Evolutionary conservation across 2,329 filamentous ascomycete genomes (phyloP).

Genomic region (Claviceps sp.): DNA sequence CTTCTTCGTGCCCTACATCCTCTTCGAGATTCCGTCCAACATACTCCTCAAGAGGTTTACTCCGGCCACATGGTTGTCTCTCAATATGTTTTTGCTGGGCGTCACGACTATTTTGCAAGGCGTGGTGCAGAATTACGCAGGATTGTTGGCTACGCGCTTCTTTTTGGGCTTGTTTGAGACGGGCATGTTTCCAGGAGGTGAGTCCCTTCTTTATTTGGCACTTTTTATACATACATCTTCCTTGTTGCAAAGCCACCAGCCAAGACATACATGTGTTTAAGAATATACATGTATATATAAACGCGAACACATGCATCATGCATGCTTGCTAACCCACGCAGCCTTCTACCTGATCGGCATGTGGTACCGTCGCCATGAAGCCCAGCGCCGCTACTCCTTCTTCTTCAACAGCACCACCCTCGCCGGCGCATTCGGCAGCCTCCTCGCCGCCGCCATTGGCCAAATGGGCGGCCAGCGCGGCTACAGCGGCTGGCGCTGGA

Average conservation of each 20-base stretch:
- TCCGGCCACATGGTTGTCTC: slow-evolving; percentile 58
- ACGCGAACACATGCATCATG: background rate
- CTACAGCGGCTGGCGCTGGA: slow-evolving; percentile 53
- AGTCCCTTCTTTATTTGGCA: background rate
- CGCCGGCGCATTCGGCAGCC: slow-evolving; percentile 72
- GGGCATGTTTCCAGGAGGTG: slow-evolving; percentile 49
- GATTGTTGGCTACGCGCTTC: slow-evolving; percentile 68
- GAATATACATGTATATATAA: background rate
- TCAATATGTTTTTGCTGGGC: slow-evolving; percentile 78
- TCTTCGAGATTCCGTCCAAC: slow-evolving; percentile 55
- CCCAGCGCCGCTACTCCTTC: slow-evolving; percentile 83
- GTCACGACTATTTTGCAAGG: slow-evolving; percentile 65
- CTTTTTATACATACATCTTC: background rate
- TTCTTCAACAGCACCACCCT: slow-evolving; percentile 79
- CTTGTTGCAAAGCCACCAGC: background rate
- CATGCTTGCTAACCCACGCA: background rate
- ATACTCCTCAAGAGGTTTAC: slow-evolving; percentile 51
- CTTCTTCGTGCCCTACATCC: slow-evolving; percentile 68
- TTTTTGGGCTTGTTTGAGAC: slow-evolving; percentile 70
- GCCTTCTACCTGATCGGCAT: slow-evolving; percentile 63
- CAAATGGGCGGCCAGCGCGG: slow-evolving; percentile 51
- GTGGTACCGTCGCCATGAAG: slow-evolving; percentile 82
- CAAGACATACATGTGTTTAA: background rate
- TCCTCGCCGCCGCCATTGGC: slow-evolving; percentile 77
- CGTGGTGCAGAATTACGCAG: slow-evolving; percentile 62